Evolutionary conservation across 352 stramenopile species (phyloP).

Genomic region (Blastocystis sp.): DNA sequence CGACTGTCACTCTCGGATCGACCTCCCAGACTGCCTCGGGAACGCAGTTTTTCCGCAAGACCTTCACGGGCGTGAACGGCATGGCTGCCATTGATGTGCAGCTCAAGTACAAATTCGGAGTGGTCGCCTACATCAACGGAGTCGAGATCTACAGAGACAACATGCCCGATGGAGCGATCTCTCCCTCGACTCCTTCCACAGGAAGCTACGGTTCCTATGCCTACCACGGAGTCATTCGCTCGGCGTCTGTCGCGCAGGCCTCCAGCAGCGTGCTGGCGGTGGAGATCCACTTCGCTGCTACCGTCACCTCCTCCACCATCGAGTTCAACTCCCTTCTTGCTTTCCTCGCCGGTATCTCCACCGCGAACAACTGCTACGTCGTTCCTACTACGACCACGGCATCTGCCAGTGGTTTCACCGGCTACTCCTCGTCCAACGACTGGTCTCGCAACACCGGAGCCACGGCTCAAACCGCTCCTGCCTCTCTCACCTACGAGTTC

Average conservation of each 20-base stretch:
- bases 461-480: background rate
- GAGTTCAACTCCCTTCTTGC: background rate
- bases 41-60: slow-evolving; percentile 27
- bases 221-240: slow-evolving; percentile 28
- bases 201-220: background rate
- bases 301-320: background rate
- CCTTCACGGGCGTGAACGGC: background rate
- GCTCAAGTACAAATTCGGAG: background rate
- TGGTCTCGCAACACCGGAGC: background rate
- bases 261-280: background rate
- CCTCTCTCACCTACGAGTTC: background rate
- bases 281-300: background rate
- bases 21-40: background rate
- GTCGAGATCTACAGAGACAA: slow-evolving; percentile 21
- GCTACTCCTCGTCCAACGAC: background rate
- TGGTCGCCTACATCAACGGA: slow-evolving; percentile 41
- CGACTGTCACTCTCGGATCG: background rate
- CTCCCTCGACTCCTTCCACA: background rate
- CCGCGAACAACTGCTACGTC: background rate
- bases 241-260: background rate
- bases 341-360: background rate
- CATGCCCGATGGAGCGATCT: background rate
- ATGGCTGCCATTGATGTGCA: slow-evolving; percentile 22
- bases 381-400: background rate
- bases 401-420: background rate